These are phyloP conservation scores for Thermothelomyces thermophilus DNA, from an alignment of 2,329 filamentous ascomycete species.

Conservation along the genomic window DNA sequence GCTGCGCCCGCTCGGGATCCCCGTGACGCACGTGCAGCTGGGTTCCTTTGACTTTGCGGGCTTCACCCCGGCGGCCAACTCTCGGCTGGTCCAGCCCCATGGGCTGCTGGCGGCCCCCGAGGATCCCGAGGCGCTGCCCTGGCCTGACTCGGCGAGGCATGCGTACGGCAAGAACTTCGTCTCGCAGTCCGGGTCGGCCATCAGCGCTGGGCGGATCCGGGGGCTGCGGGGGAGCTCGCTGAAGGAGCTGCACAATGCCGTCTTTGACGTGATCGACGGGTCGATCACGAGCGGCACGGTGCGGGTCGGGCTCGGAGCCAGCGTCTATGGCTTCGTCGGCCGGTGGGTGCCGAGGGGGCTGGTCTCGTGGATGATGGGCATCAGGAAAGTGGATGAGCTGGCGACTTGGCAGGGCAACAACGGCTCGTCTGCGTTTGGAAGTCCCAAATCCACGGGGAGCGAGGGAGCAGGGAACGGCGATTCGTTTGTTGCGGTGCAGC, in stretches of 20 bases:
- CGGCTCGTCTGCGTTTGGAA: conserved; percentile 16
- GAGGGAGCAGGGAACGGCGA: conserved; percentile 34
- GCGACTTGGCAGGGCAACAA: conserved; percentile 43
- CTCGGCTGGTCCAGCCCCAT: conserved; percentile 25
- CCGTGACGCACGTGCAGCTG: conserved; percentile 81
- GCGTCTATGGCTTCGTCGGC: conserved; percentile 80
- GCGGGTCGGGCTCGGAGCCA: conserved; percentile 76
- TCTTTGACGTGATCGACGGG: conserved; percentile 81
- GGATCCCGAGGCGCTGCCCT: conserved; percentile 51
- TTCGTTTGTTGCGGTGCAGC: conserved; percentile 45
- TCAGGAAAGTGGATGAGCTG: conserved; percentile 55
- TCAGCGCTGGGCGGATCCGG: conserved; percentile 50
- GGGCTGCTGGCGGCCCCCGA: conserved; percentile 40
- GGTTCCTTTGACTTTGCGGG: conserved; percentile 82
- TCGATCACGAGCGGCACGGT: conserved; percentile 56
- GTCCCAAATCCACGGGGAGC: conserved; percentile 25
- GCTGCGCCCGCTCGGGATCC: conserved; percentile 66
- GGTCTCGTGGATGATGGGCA: conserved; percentile 91
- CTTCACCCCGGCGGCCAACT: conserved; percentile 44
- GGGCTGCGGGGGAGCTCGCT: conserved; percentile 64
- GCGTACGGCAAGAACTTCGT: conserved; percentile 59
- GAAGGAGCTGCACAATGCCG: conserved; percentile 72
- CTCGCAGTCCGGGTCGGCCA: conserved; percentile 47
- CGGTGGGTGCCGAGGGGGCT: conserved; percentile 68
- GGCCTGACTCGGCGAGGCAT: conserved; percentile 55